Base-by-base conservation (phyloP, 2,329 filamentous ascomycete genomes). In the Pyrenochaeta sp. region DNA sequence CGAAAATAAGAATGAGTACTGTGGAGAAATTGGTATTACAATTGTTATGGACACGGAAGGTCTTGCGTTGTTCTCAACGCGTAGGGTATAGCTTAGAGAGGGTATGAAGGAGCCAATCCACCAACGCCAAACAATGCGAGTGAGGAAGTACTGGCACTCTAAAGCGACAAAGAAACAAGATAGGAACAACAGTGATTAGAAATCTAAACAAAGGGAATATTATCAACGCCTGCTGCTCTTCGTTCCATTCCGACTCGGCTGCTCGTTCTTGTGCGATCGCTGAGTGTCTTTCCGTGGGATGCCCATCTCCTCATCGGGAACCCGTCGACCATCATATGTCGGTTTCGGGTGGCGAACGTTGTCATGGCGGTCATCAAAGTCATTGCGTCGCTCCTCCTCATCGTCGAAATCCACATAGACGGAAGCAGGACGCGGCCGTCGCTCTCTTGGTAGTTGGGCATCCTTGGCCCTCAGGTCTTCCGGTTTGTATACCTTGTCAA, bases 401-500 rank as follows among this genome's bases (percentile, higher is more conserved):
- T 79, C 77, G 10, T 75, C 75, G 42, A 80, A 78, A 44, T 82
- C 80, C 58, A 83, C 77, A 44, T 80, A 81, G 2, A 78, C 79
- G 4, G 81, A 82, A 2, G 81, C 81, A 28, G 81, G 81, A 32
- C 75, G 77, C 15, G 77, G 67, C 8, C 74, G 71, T 5, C 67
- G 66, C 19, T 71, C 65, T 42, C 46, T 56, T 6, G 64, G 61
- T 42, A 67, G 57, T 54, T 59, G 58, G 24, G 64, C 52, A 30
- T 66, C 72, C 24, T 59, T 64, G 2, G 63, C 61, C 19, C 58
- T 59, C 13, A 72, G 46, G 19, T 61, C 63, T 15, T 78, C 69
- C 2, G 81, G 81, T 68, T 86, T 85, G 58, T 91, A 90, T 72
- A 89, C 87, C 63, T 88, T 82, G 44, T 91, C 85, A 52, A 95